Evolutionary conservation across 768 basidiomycete genomes (phyloP).

Genomic region (Sistotremastrum suecicum): DNA sequence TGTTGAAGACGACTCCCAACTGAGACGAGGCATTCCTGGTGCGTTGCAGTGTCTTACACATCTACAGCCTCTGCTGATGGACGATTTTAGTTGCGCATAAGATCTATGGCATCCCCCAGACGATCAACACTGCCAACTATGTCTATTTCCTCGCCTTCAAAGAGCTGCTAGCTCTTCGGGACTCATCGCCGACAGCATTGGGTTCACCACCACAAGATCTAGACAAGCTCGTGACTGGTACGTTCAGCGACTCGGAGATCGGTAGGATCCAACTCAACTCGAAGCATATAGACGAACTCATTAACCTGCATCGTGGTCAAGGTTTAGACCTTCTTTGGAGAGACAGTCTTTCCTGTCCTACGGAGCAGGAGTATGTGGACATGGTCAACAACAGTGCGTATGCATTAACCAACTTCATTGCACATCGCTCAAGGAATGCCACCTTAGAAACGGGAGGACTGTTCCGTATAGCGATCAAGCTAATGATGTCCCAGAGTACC

Average conservation of each 20-base stretch:
- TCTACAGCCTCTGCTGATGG: not conserved
- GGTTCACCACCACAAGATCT: slow-evolving; percentile 23
- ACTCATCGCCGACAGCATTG: not conserved
- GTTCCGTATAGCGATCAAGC: slow-evolving; percentile 80
- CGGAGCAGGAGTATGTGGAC: slow-evolving; percentile 83
- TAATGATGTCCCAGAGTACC: slow-evolving; percentile 88
- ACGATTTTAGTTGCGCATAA: slow-evolving; percentile 66
- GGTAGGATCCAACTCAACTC: not conserved
- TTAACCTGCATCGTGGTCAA: slow-evolving; percentile 89
- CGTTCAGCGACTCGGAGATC: slow-evolving; percentile 7
- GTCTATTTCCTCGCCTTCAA: slow-evolving; percentile 91
- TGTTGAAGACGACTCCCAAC: slow-evolving; percentile 82
- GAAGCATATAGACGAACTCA: slow-evolving; percentile 43
- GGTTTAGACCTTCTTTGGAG: slow-evolving; percentile 92
- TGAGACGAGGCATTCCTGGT: slow-evolving; percentile 78
- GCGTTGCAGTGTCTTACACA: slow-evolving; percentile 4
- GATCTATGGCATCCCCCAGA: slow-evolving; percentile 93
- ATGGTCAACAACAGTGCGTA: slow-evolving; percentile 90
- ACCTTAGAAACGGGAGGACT: slow-evolving; percentile 82
- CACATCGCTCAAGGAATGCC: not conserved
- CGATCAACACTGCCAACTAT: slow-evolving; percentile 95
- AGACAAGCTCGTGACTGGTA: slow-evolving; percentile 64
- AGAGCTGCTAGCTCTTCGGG: slow-evolving; percentile 54
- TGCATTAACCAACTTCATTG: not conserved
- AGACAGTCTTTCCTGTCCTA: slow-evolving; percentile 80